These are phyloP conservation scores for Umbelopsis sp. DNA, from an alignment of 192 early-diverging fungal genomes.

Conservation along the genomic window DNA sequence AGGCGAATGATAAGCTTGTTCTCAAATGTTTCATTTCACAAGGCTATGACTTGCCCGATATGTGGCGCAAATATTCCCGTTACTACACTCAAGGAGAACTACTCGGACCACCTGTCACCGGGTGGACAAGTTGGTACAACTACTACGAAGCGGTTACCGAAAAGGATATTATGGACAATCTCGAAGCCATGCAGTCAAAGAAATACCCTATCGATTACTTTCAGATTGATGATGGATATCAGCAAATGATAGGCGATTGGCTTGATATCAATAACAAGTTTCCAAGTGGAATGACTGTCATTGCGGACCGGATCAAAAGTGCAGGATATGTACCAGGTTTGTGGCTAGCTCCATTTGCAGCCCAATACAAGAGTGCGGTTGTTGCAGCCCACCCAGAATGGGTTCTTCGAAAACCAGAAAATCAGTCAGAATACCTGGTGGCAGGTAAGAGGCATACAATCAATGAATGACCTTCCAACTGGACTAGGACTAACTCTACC, in stretches of 20 bases:
- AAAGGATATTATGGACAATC: conserved; percentile 38
- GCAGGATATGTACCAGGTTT: conserved; percentile 41
- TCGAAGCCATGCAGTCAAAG: conserved; percentile 23
- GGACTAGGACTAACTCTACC: background rate
- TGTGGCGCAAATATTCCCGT: conserved; percentile 35
- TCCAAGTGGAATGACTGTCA: conserved; percentile 44
- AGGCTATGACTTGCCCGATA: conserved; percentile 13
- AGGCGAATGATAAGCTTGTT: background rate
- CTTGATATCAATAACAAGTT: conserved; percentile 41
- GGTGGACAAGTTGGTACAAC: conserved; percentile 51
- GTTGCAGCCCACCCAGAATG: conserved; percentile 45
- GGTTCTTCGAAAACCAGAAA: conserved; percentile 34
- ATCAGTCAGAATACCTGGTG: conserved; percentile 9
- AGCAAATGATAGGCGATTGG: conserved; percentile 51
- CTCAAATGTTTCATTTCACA: conserved; percentile 21
- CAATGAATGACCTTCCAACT: background rate
- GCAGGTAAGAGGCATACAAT: conserved; percentile 7
- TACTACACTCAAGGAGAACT: conserved; percentile 21
- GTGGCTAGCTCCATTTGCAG: conserved; percentile 53
- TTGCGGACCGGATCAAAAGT: conserved; percentile 38
- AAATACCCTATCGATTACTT: conserved; percentile 47
- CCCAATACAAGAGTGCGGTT: conserved; percentile 36
- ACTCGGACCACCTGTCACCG: conserved; percentile 29
- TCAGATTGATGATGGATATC: conserved; percentile 54
- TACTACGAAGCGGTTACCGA: conserved; percentile 48